Evolutionary conservation across 768 basidiomycete species (phyloP).

Genomic region (Pholiota molesta): DNA sequence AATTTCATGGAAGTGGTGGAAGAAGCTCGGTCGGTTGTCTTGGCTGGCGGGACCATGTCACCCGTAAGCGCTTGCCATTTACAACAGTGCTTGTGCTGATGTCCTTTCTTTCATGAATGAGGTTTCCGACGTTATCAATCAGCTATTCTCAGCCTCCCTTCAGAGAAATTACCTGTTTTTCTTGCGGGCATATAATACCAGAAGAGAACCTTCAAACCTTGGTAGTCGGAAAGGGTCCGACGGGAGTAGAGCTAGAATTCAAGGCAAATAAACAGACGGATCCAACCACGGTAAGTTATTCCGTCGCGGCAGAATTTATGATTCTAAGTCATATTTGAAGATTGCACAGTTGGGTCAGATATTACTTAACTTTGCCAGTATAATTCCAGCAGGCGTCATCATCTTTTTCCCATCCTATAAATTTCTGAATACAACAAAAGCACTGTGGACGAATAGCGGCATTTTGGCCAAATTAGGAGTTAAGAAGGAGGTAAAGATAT

Average conservation of each 20-base stretch:
- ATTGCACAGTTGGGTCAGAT: constrained; percentile 83
- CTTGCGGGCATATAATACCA: constrained; percentile 93
- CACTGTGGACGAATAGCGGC: constrained; percentile 65
- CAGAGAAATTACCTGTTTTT: constrained; percentile 73
- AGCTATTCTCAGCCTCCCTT: constrained; percentile 73
- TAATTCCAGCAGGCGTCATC: constrained; percentile 88
- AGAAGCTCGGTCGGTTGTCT: constrained; percentile 77
- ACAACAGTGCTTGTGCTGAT: not conserved
- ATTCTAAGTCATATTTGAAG: constrained; percentile 36
- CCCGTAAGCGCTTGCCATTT: constrained; percentile 58
- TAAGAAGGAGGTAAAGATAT: constrained; percentile 70
- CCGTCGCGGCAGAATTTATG: not conserved
- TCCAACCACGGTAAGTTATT: constrained; percentile 55
- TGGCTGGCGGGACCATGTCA: constrained; percentile 98
- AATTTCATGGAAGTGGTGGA: constrained; percentile 85
- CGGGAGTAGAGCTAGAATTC: constrained; percentile 76
- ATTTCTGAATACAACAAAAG: constrained; percentile 71
- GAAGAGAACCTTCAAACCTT: constrained; percentile 74
- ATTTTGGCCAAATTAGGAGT: constrained; percentile 58
- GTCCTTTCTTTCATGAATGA: constrained; percentile 30
- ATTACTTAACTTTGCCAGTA: constrained; percentile 73
- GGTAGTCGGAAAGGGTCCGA: constrained; percentile 74
- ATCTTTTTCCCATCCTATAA: constrained; percentile 94
- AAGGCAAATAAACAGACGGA: constrained; percentile 78
- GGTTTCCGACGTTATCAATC: constrained; percentile 86